Evolutionary conservation across 306 rosid genomes (phyloP), one percentile per base, ranked within the genome.

Genomic region (Cicer chorassanicum): DNA sequence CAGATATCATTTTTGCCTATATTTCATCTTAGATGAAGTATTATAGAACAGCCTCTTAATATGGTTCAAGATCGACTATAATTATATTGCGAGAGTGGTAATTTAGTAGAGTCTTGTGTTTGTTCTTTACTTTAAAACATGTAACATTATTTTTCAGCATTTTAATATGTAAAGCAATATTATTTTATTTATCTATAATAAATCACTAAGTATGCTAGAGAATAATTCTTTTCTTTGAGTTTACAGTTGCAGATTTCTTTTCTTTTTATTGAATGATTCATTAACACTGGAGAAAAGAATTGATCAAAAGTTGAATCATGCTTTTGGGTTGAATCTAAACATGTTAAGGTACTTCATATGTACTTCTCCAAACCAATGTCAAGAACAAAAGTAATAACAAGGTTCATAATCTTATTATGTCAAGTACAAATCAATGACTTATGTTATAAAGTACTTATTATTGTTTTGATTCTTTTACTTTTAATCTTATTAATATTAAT

Each of bases 201-300:
- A 36, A 72, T 34, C 55, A 46, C 64, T 56, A 65, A 65, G 1
- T 19, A 34, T 21, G 7, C 6, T 24, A 14, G 6, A 39, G 38
- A 72, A 70, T 7, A 7, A 19, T 53, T 1, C 6, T 69, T 29
- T 11, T 21, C 42, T 19, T 16, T 57, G 36, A 49, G 9, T 69
- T 45, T 45, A 11, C 39, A 21, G 13, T 16, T 16, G 18, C 7
- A 41, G 16, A 24, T 49, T 44, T 16, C 48, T 54, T 42, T 29
- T 43, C 7, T 55, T 64, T 71, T 29, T 53, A 19, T 67, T 59
- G 49, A 57, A 57, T 73, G 38, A 54, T 72, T 72, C 68, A 54
- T 24, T 24, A n/a, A 48, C 21, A 39, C 41, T 0, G 0, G 14
- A 8, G 55, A 61, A 40, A 50, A 70, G 19, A 54, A 14, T 39